Base-by-base conservation (phyloP, 1,284 basidiomycete species). In the Ustilago tritici region DNA sequence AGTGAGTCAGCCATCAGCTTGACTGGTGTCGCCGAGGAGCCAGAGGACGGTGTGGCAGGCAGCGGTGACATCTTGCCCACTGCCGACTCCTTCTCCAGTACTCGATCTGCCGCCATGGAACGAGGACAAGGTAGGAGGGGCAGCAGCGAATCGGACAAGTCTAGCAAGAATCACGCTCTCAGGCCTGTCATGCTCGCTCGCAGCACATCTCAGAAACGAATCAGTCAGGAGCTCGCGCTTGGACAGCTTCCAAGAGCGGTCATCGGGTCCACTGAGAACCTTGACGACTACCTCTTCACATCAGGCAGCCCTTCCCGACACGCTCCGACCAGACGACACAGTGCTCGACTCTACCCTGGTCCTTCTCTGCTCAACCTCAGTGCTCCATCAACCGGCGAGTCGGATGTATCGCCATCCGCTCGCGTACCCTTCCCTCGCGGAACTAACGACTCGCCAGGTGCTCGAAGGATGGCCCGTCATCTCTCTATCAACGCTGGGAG, bases 1-100 rank as follows among this genome's bases (percentile, higher is more conserved):
- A 83, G 82, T 71, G 82, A 83, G 56, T 83, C 82, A 10, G 82
- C 75, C 31, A 65, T 78, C 52, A 83, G 80, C 54, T 61, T 83
- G 40, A 79, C 79, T 4, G 80, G 77, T 14, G 82, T 83, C 15
- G 73, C 68, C 1, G 82, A 83, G 54, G 82, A 83, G 53, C 61
- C 68, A 1, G 81, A 82, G 41, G 80, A 80, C 9, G 61, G 61
- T 10, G 32, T 55, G 2, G 53, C 38, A 15, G 23, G 47, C 43
- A 63, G 36, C n/a, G 56, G 56, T 15, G 61, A 61, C 12, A 4
- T 46, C 15, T 35, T 72, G 60, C 59, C 62, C 17, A 50, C 57
- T 2, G 56, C 61, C 28, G 56, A 43, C 12, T 60, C 61, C 0
- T 64, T 70, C 54, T 70, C 64, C 57, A 70, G 57, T 54, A 54